These are phyloP conservation scores for Aureobasidium sp. DNA, from an alignment of 2,329 filamentous ascomycete genomes.

Conservation along the genomic window DNA sequence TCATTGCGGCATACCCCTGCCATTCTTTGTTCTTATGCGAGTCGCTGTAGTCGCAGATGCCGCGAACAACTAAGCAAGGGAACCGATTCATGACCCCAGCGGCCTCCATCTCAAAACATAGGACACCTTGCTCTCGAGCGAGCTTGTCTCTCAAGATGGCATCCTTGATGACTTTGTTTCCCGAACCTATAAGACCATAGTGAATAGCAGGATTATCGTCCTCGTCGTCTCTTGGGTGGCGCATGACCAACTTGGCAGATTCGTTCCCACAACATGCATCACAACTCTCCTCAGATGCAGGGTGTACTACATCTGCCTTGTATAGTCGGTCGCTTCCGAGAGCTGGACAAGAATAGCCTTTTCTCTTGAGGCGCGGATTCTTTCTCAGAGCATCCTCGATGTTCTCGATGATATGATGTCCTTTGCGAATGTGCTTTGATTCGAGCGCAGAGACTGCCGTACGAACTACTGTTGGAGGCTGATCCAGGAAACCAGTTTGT, in stretches of 20 bases:
- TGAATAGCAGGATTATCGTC: slow-evolving; percentile 22
- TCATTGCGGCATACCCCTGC: slow-evolving; percentile 19
- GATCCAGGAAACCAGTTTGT: background rate
- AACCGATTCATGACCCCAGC: slow-evolving; percentile 12
- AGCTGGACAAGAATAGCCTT: background rate
- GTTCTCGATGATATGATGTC: background rate
- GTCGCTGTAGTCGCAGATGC: slow-evolving; percentile 21
- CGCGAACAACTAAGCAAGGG: slow-evolving; percentile 20
- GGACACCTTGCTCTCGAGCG: slow-evolving; percentile 8
- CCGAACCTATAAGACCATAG: slow-evolving; percentile 32
- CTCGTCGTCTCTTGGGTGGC: background rate
- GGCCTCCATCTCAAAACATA: slow-evolving; percentile 17
- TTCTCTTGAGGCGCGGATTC: background rate
- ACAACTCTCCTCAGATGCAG: background rate
- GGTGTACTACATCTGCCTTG: background rate
- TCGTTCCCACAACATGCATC: background rate
- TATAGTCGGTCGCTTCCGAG: background rate
- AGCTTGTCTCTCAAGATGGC: background rate
- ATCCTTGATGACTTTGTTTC: slow-evolving; percentile 21
- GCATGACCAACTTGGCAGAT: background rate
- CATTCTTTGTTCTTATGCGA: slow-evolving; percentile 20
- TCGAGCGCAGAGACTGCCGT: background rate
- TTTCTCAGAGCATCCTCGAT: background rate
- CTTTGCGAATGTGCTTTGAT: background rate
- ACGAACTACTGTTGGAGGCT: background rate